phyloP scores from a whole-genome alignment of 495 filamentous ascomycete genomes.

The Aspergillus coremiiformis region DNA sequence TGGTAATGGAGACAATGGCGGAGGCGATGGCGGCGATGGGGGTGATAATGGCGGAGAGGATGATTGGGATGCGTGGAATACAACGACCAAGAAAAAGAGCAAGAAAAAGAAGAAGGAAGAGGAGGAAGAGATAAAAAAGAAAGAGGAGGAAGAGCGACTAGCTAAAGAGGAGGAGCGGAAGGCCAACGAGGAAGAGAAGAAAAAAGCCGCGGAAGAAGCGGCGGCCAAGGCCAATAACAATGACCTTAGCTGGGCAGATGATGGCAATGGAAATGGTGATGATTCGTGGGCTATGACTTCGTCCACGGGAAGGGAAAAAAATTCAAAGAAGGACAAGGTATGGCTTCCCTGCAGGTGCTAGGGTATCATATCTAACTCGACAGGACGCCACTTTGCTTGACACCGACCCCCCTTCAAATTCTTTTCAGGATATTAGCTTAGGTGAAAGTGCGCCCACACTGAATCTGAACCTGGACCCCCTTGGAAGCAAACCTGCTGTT shows the following conservation, averaged over 20 bases:
- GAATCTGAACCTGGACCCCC: conserved; percentile 37
- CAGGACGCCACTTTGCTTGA: conserved; percentile 5
- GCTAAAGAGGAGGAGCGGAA: conserved; percentile 24
- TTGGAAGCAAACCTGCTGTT: conserved; percentile 22
- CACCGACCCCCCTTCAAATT: conserved; percentile 22
- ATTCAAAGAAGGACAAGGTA: conserved; percentile 45
- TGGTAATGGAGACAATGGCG: conserved; percentile 20
- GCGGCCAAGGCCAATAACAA: conserved; percentile 30
- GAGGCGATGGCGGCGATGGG: conserved; percentile 19
- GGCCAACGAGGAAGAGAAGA: conserved; percentile 32
- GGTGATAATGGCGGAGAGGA: conserved; percentile 27
- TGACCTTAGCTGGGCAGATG: conserved; percentile 41
- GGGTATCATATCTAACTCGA: neutral
- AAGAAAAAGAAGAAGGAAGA: conserved; percentile 33
- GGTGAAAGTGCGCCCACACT: conserved; percentile 36
- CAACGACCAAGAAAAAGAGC: conserved; percentile 34
- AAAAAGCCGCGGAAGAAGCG: conserved; percentile 29
- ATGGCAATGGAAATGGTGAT: conserved; percentile 24
- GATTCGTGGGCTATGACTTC: conserved; percentile 34
- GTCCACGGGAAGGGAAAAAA: conserved; percentile 38
- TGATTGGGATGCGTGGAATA: conserved; percentile 36
- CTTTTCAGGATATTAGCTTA: conserved; percentile 43
- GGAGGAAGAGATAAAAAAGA: conserved; percentile 21
- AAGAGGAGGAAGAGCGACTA: conserved; percentile 24
- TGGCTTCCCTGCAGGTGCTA: neutral